Evolutionary conservation across 139 green algal species (phyloP), one percentile per base, ranked within the genome.

Genomic region (Eudorina sp.): DNA sequence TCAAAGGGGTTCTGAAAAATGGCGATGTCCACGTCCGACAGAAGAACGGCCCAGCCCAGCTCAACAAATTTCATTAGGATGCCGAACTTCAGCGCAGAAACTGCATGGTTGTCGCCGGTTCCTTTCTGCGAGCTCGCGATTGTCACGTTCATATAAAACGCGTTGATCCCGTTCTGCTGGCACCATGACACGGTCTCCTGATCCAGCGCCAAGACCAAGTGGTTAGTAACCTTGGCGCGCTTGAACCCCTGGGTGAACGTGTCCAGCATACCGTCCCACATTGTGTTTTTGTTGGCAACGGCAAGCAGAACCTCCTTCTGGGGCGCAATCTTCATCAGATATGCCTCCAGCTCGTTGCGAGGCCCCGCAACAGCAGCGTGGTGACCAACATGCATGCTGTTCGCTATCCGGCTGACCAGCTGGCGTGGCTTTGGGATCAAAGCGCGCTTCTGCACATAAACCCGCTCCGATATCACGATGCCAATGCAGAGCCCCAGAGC

Each of bases 21-120:
- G 4, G 96, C 92, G n/a, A 99, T 95, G 85, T 99, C 98, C 29
- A 99, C 96, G 84, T 99, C 98, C 14, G 93, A 97, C 46, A 99
- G 95, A 41, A 99, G 95, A 34, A 99, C 97, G 16, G 93, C 92
- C 89, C 94, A 99, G 21, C 97, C 98, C 18, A 99, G 89, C 85
- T 94, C 68, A 31, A 99, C 73, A 74, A 99, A 99, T 64, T 97
- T 93, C 43, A 93, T 90, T 21, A 99, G 89, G 82, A 99, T 97
- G 80, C 96, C 93, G 88, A 98, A 99, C 91, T 98, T 98, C 89
- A 96, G 93, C 55, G 95, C 96, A 25, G 73, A 88, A 53, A 96
- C 96, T 38, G 94, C 95, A 82, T 97, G 94, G 89, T 97, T 97
- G 64, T 93, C 89, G 11, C 95, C 94, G 0, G 94, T 96, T 62